Evolutionary conservation across 345 rosid genomes (phyloP).

Genomic region (Hibiscus tridactylites): DNA sequence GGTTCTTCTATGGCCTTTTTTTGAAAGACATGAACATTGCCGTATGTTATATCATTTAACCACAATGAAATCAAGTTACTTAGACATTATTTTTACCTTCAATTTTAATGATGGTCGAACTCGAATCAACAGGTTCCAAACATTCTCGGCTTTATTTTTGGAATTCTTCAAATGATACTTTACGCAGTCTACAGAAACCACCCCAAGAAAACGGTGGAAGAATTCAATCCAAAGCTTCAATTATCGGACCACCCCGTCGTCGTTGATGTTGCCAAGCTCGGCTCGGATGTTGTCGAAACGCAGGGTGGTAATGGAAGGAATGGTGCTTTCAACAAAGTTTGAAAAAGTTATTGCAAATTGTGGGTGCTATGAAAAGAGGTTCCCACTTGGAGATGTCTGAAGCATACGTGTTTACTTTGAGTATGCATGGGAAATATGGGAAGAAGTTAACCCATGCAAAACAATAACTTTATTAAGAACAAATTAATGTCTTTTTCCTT

Average conservation of each 20-base stretch:
- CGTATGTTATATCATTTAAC: slow-evolving; percentile 30
- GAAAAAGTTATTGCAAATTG: not conserved
- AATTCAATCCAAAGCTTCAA: slow-evolving; percentile 28
- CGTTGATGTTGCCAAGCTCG: slow-evolving; percentile 31
- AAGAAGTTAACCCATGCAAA: not conserved
- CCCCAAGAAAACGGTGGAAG: slow-evolving; percentile 30
- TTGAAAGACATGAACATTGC: slow-evolving; percentile 54
- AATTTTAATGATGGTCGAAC: not conserved
- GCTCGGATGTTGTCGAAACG: slow-evolving; percentile 21
- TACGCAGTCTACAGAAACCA: slow-evolving; percentile 57
- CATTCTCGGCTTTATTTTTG: slow-evolving; percentile 64
- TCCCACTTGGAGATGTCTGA: not conserved
- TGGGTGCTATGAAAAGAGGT: not conserved
- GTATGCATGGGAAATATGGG: not conserved
- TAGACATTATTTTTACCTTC: not conserved
- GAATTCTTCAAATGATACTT: slow-evolving; percentile 66
- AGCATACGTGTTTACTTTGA: not conserved
- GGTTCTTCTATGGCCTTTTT: slow-evolving; percentile 84
- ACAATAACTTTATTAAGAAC: not conserved
- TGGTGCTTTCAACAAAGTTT: slow-evolving; percentile 5
- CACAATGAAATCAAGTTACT: not conserved
- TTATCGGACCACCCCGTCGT: slow-evolving; percentile 25
- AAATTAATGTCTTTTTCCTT: not conserved
- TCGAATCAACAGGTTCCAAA: slow-evolving; percentile 49
- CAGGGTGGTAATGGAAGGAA: slow-evolving; percentile 5